Evolutionary conservation across 192 early-diverging fungal genomes (phyloP).

Genomic region (Entophlyctis luteolus): DNA sequence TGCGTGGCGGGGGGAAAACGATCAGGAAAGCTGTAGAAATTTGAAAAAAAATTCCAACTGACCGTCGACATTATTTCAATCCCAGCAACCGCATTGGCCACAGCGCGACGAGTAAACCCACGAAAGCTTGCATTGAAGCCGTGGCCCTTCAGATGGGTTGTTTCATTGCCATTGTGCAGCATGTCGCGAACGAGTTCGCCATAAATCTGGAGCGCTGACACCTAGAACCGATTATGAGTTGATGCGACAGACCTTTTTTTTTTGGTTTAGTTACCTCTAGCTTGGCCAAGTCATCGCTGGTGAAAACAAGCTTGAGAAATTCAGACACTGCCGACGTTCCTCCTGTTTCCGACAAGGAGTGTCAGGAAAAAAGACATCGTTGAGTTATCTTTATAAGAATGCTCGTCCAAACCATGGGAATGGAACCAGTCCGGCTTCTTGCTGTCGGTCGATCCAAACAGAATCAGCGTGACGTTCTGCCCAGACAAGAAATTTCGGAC

Average conservation of each 20-base stretch:
- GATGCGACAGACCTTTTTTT: no score
- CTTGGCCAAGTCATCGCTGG: not conserved
- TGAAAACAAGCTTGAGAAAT: constrained; percentile 7
- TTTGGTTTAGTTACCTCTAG: constrained; percentile 2
- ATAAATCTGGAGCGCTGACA: constrained; percentile 2
- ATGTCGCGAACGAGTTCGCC: constrained; percentile 9
- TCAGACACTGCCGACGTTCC: not conserved
- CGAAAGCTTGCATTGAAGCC: not conserved
- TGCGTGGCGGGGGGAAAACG: no score
- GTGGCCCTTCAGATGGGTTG: not conserved
- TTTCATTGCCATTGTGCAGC: not conserved
- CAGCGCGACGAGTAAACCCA: not conserved
- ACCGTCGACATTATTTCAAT: constrained; percentile 9
- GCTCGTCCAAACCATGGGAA: not conserved
- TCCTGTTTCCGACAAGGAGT: not conserved
- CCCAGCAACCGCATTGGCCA: not conserved
- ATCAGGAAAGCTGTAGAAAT: no score
- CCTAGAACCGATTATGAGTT: no score
- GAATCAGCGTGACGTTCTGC: constrained; percentile 5
- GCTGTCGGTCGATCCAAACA: constrained; percentile 9
- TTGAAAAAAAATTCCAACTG: not conserved
- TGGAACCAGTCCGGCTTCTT: constrained; percentile 6
- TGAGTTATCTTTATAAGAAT: not conserved
- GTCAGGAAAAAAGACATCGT: not conserved
- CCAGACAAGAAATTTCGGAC: constrained; percentile 8